phyloP scores from a whole-genome alignment of 495 filamentous ascomycete species.

The Massariosphaeria phaeospora region DNA sequence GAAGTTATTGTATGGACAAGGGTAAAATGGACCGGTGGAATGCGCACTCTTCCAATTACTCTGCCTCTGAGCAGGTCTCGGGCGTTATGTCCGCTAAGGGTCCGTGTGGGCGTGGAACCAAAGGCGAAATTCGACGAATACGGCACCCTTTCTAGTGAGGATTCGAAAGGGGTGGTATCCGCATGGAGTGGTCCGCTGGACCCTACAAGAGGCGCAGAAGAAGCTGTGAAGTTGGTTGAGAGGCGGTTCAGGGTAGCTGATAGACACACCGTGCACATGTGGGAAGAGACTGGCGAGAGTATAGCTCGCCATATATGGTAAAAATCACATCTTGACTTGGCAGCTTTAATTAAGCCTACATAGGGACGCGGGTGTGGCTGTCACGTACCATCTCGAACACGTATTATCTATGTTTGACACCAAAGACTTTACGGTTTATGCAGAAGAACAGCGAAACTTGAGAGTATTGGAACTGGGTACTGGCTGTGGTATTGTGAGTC shows the following conservation, averaged over 20 bases:
- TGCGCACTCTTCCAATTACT: constrained; percentile 48
- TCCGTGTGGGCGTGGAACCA: constrained; percentile 36
- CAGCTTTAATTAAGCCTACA: not conserved
- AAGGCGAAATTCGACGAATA: constrained; percentile 18
- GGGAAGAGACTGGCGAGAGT: constrained; percentile 91
- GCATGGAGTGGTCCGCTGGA: constrained; percentile 53
- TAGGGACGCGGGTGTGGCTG: constrained; percentile 67
- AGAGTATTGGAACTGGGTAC: constrained; percentile 32
- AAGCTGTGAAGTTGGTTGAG: constrained; percentile 50
- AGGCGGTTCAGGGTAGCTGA: constrained; percentile 44
- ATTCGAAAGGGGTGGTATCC: constrained; percentile 48
- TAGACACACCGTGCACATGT: constrained; percentile 47
- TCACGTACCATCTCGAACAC: constrained; percentile 45
- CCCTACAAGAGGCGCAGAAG: constrained; percentile 34
- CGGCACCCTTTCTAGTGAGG: constrained; percentile 32
- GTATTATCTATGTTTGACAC: constrained; percentile 29
- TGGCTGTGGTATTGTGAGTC: constrained; percentile 27
- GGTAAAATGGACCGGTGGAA: constrained; percentile 52
- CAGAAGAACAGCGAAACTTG: constrained; percentile 25
- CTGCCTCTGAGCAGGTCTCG: constrained; percentile 29
- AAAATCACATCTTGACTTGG: constrained; percentile 16
- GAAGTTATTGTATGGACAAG: constrained; percentile 46
- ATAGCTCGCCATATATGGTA: constrained; percentile 96
- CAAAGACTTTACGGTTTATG: too few relatives aligned
- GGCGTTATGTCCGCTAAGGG: constrained; percentile 28